These are phyloP conservation scores for Fusarium illudens DNA, from an alignment of 2,329 filamentous ascomycete genomes.

Conservation along the genomic window DNA sequence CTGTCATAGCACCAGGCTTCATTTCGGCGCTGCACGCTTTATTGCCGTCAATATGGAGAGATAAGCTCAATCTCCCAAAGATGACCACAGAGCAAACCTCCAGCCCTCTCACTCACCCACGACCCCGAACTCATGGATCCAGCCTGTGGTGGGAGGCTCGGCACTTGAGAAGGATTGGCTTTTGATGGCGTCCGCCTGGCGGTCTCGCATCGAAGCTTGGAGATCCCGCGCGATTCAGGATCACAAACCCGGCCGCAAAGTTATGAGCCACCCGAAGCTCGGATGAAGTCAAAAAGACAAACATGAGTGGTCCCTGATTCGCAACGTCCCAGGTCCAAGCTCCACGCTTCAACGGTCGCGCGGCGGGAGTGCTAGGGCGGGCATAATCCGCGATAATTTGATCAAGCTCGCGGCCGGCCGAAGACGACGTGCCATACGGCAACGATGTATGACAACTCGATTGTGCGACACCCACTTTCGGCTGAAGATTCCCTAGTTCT, in stretches of 20 bases:
- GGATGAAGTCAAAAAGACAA: conserved; percentile 33
- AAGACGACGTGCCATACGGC: conserved; percentile 14
- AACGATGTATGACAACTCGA: conserved; percentile 40
- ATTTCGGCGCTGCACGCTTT: conserved; percentile 20
- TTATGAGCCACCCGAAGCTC: conserved; percentile 27
- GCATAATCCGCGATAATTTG: conserved; percentile 24
- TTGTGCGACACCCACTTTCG: conserved; percentile 32
- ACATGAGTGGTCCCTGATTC: conserved; percentile 28
- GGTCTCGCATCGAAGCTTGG: conserved; percentile 12
- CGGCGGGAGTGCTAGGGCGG: conserved; percentile 24
- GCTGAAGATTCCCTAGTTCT: not conserved
- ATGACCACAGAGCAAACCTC: not conserved
- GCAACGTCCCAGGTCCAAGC: conserved; percentile 23
- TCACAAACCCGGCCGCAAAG: conserved; percentile 3
- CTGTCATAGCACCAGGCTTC: conserved; percentile 29
- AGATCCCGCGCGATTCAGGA: conserved; percentile 35
- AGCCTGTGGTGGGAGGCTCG: conserved; percentile 12
- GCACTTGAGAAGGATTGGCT: not conserved
- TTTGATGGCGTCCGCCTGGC: conserved; percentile 4
- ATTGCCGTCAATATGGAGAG: conserved; percentile 15
- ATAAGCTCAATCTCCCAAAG: conserved; percentile 3
- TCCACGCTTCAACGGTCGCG: conserved; percentile 33
- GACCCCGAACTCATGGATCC: not conserved
- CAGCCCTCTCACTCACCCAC: not conserved
- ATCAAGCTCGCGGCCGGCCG: conserved; percentile 16